These are phyloP conservation scores for Saccharomyces hybrid DNA, from an alignment of 1,139 yeast species.

Conservation along the genomic window DNA sequence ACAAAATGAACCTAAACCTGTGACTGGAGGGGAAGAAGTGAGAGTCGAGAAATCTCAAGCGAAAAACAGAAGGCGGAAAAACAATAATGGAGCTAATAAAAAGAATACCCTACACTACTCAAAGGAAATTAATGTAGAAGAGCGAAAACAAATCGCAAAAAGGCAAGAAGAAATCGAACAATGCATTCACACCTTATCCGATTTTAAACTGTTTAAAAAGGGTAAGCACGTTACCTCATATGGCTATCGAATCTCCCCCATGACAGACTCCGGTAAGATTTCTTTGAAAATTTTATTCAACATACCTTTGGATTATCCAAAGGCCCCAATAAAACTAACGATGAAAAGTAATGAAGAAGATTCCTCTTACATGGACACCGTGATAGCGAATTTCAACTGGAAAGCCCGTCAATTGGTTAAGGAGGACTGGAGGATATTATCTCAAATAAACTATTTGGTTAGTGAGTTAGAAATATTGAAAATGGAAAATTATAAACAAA, in stretches of 20 bases:
- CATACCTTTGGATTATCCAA: conserved; percentile 18
- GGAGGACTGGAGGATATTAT: conserved; percentile 3
- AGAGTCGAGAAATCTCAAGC: background rate
- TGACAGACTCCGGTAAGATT: conserved; percentile 5
- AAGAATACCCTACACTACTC: background rate
- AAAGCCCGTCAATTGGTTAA: conserved; percentile 5
- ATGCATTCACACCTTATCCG: conserved; percentile 9
- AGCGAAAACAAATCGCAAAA: background rate
- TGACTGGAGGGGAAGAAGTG: background rate
- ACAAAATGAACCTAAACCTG: background rate
- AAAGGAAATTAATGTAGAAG: background rate
- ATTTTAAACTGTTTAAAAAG: conserved; percentile 12
- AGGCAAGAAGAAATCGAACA: conserved; percentile 9
- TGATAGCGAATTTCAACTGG: conserved; percentile 7
- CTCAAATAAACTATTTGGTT: conserved; percentile 12
- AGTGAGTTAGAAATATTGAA: conserved; percentile 8
- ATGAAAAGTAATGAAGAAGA: background rate
- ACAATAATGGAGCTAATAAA: background rate
- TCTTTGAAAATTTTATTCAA: conserved; percentile 8
- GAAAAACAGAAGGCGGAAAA: background rate
- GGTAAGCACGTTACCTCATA: conserved; percentile 14
- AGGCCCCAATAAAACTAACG: conserved; percentile 11
- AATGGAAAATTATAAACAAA: conserved; percentile 5
- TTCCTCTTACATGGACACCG: background rate
- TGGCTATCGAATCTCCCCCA: conserved; percentile 5